Base-by-base conservation (phyloP, 83 land plant species). In the Isoetes engelmannii region DNA sequence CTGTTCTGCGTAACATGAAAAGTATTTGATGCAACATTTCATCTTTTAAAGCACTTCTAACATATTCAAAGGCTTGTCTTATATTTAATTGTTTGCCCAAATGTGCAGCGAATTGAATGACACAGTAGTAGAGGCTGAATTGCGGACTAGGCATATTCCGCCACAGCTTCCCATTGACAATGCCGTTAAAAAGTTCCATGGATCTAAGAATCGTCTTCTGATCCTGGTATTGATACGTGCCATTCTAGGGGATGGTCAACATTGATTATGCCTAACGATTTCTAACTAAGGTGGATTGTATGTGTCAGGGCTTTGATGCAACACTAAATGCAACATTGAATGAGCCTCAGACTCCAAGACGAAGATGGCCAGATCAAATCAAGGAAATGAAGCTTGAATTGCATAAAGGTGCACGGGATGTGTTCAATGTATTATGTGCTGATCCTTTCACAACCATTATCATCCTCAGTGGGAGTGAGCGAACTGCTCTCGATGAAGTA, bases 381-480 rank as follows among this genome's bases (percentile, higher is more conserved):
- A 59, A 19, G 28, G 12, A 28, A 28, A 59, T 12, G 19, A 17
- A 17, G 55, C 55, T 51, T 51, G 15, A 9, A 19, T 12, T 59
- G 20, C 62, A 59, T 59, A 18, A 18, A 19, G 62, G 18, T 18
- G 18, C 28, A 42, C 62, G 28, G 28, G 18, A 59, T 7, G 28
- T 37, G 8, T 18, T 59, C 9, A 18, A 42, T 18, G 10, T 12
- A 19, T 59, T 12, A 12, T 12, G 18, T 59, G 18, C 19, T 20
- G 20, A 12, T 59, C 62, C 18, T 18, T 18, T 8, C 28, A 7
- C 62, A 18, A 59, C 62, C 9, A 19, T 59, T 59, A 19, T 59
- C 18, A 59, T 59, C 12, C 62, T 59, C 62, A 59, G 62, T 59
- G 62, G 62, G 10, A 59, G 62, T 18, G 62, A 59, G 20, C 62